These are phyloP conservation scores for Pachyrhizus erosus DNA, from an alignment of 306 rosid species.

Conservation along the genomic window DNA sequence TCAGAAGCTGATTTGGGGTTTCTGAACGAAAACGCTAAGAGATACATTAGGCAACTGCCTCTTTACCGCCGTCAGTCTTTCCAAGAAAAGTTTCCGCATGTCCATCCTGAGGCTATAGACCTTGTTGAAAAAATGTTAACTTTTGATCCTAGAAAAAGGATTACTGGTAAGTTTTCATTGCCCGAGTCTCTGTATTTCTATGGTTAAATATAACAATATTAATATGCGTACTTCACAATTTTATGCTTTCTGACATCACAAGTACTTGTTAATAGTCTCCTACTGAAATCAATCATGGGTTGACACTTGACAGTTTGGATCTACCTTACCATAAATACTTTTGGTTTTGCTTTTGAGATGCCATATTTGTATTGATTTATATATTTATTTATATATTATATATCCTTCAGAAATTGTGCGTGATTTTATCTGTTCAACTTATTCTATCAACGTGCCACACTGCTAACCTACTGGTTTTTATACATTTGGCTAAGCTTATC, in stretches of 20 bases:
- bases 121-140: slow-evolving; percentile 98
- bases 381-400: background rate
- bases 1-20: slow-evolving; percentile 90
- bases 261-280: slow-evolving; percentile 7
- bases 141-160: slow-evolving; percentile 86
- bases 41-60: slow-evolving; percentile 88
- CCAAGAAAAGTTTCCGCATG: slow-evolving; percentile 90
- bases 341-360: slow-evolving; percentile 15
- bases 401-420: slow-evolving; percentile 23
- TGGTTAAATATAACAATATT: slow-evolving; percentile 30
- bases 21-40: slow-evolving; percentile 95
- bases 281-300: background rate
- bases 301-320: slow-evolving; percentile 1
- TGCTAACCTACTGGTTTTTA: slow-evolving; percentile 10
- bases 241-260: background rate
- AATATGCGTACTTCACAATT: background rate
- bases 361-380: background rate
- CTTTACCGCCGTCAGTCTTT: slow-evolving; percentile 82
- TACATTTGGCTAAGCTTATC: background rate
- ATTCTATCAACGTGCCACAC: slow-evolving; percentile 16
- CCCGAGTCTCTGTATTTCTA: slow-evolving; percentile 3
- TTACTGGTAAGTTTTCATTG: slow-evolving; percentile 79
- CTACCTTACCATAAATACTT: slow-evolving; percentile 4
- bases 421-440: slow-evolving; percentile 26
- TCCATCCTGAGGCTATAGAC: slow-evolving; percentile 93